Base-by-base conservation (phyloP, 176 grass and related monocot genomes). In the Thalia dealbata region DNA sequence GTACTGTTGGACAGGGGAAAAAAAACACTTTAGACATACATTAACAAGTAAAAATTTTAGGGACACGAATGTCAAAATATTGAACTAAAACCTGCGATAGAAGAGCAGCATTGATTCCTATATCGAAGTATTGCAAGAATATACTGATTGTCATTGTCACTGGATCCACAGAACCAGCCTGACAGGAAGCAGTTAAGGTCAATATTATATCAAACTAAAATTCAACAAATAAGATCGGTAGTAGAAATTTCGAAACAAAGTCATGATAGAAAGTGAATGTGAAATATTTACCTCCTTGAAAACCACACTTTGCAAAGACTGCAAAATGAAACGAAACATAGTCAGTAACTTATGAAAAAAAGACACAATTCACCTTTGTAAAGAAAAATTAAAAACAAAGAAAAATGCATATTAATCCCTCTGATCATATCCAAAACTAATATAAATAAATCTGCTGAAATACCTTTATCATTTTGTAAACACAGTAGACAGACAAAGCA, bases 381-480 rank as follows among this genome's bases (percentile, higher is more conserved):
- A n/a, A n/a, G n/a, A n/a, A n/a, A n/a, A n/a, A n/a, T n/a, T n/a
- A n/a, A n/a, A n/a, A n/a, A n/a, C n/a, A n/a, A n/a, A n/a, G 4
- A 38, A 38, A 38, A 38, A 38, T 38, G 32, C 3, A 38, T 38
- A 38, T 4, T 38, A 38, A 38, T 38, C 32, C 32, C 45, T 48
- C 10, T 48, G 11, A 48, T 48, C 11, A 48, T 48, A 0, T 48
- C 11, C 45, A 48, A 10, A 48, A 48, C 11, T 48, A 22, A 68
- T 43, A 43, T 22, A 42, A 42, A 43, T 22, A 22, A 68, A 22
- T 8, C n/a, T 15, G n/a, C 10, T 52, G 65, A 25, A 25, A 44
- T 88, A 99, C 95, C 95, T 99, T 99, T 59, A 99, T 80, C 90
- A 99, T 99, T 77, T 99, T 99, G 89, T 93, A 99, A 79, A 99